Evolutionary conservation across 805 yeast genomes (phyloP), one percentile per base, ranked within the genome.

Genomic region (Saccharomyces paradoxus): DNA sequence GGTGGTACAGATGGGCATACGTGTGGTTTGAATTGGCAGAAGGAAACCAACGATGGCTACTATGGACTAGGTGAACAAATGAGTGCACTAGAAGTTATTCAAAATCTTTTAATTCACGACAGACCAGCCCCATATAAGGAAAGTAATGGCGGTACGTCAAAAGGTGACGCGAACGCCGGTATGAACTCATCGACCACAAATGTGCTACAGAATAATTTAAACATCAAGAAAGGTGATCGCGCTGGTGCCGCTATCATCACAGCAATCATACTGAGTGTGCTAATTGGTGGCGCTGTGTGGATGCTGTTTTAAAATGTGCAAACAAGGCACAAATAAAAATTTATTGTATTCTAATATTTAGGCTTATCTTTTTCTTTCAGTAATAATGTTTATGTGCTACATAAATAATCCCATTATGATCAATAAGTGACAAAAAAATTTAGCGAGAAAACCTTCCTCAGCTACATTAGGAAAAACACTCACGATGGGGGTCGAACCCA

Each of bases 201-300:
- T 31, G 77, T 77, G 56, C 46, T 62, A 56, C 61, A 60, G 60
- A 63, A 63, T 51, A 56, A 63, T 44, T 68, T 84, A 50, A 71
- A 68, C 0, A 81, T 90, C 47, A 74, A 81, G 0, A 68, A 74
- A 0, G 82, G 80, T 56, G 96, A 89, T 65, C 80, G 78, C 62
- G 96, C 89, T 1, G 98, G 98, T 50, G 97, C 97, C 1, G 96
- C 95, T 50, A 74, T 91, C 24, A 69, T 89, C 47, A 92, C 99
- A 0, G 95, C 91, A 0, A 69, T 89, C 5, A 83, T 86, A 1
- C 68, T 89, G 58, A 80, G 81, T 1, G 66, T 77, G 2, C 62
- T 89, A 26, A 67, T 83, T 22, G 89, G 84, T 41, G 82, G 90
- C 26, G 78, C 87, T 31, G 74, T 83, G 32, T 90, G 98, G 97